A percentile compares a stretch with the other conserved stretches of the same genome.
These are phyloP conservation scores for Seminavis robusta DNA, from an alignment of 108 stramenopile species.

Conservation along the genomic window DNA sequence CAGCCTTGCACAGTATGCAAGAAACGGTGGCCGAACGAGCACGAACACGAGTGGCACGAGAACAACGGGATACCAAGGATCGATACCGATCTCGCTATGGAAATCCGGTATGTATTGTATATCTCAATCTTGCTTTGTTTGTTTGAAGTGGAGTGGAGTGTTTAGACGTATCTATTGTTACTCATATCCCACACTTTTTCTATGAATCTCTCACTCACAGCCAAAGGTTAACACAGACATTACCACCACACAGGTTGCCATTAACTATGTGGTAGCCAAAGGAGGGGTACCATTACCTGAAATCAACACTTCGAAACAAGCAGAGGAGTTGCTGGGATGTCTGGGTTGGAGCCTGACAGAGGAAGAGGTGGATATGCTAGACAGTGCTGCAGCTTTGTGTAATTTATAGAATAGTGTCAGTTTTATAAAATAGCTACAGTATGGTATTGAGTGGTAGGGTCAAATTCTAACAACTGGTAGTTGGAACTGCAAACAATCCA, in stretches of 20 bases:
- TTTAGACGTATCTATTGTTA: neutral
- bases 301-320: constrained; percentile 61
- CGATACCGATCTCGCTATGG: constrained; percentile 21
- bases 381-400: constrained; percentile 56
- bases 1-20: constrained; percentile 57
- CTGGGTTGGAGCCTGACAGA: constrained; percentile 78
- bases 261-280: constrained; percentile 82
- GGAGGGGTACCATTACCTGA: constrained; percentile 79
- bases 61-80: constrained; percentile 30
- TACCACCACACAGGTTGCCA: constrained; percentile 80
- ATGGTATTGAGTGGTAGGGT: too few species aligned
- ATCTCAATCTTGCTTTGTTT: neutral
- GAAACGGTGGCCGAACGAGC: constrained; percentile 57
- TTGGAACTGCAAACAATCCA: too few species aligned
- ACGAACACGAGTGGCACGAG: constrained; percentile 41
- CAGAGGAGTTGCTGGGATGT: constrained; percentile 76
- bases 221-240: constrained; percentile 78
- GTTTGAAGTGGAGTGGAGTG: neutral
- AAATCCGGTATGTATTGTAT: constrained; percentile 13
- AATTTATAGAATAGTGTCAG: too few species aligned
- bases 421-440: too few species aligned
- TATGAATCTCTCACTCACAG: constrained; percentile 5
- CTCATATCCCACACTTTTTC: neutral
- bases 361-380: constrained; percentile 77
- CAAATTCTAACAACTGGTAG: too few species aligned